Evolutionary conservation across 2,329 filamentous ascomycete species (phyloP).

Genomic region (Talaromyces sp.): DNA sequence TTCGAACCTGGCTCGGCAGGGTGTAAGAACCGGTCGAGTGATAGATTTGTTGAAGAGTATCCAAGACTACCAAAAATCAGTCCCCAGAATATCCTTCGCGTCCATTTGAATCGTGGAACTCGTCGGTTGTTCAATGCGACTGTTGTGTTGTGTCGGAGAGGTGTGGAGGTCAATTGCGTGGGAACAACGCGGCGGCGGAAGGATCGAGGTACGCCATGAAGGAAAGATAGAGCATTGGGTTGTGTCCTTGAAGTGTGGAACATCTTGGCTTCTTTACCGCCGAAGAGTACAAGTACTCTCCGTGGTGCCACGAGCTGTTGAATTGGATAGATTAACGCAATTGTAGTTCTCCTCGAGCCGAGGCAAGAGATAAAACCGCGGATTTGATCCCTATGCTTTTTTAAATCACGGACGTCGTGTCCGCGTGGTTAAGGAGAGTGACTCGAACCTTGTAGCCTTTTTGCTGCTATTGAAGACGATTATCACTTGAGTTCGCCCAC

Average conservation of each 20-base stretch:
- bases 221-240: not conserved
- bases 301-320: not conserved
- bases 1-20: constrained; percentile 34
- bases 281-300: not conserved
- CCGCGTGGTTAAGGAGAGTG: not conserved
- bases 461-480: not conserved
- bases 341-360: not conserved
- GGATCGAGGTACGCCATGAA: not conserved
- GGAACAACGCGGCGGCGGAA: not conserved
- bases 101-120: constrained; percentile 28
- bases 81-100: constrained; percentile 35
- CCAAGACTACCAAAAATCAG: constrained; percentile 36
- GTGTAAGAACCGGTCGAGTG: constrained; percentile 24
- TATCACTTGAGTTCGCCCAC: not conserved
- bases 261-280: constrained; percentile 9
- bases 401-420: not conserved
- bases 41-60: constrained; percentile 25
- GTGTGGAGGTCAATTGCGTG: constrained; percentile 4
- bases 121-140: constrained; percentile 17
- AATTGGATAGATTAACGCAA: not conserved
- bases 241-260: not conserved
- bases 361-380: not conserved
- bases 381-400: too few relatives aligned
- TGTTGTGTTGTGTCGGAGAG: constrained; percentile 9
- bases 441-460: not conserved